Conservation (phyloP, 352 stramenopile genomes). For the Globisporangium cederbergense region DNA sequence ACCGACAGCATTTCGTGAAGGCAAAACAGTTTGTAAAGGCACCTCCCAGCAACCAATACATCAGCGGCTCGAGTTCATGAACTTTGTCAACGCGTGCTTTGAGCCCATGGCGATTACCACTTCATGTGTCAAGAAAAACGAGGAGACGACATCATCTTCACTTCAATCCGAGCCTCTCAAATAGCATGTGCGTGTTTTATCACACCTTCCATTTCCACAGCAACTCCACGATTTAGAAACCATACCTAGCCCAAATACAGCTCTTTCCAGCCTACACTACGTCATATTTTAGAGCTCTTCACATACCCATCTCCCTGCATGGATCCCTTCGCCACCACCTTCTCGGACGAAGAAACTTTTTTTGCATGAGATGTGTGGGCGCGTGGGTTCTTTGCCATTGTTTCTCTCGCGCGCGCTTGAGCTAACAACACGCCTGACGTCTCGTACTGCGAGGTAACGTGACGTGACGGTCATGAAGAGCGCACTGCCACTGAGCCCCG, state of each 20-base stretch:
- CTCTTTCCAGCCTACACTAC: neutral
- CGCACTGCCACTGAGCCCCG: conserved; percentile 6
- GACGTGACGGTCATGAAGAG: conserved; percentile 6
- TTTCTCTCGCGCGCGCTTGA: conserved; percentile 1
- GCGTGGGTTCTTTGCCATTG: neutral
- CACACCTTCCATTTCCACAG: neutral
- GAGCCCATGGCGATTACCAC: too few relatives aligned
- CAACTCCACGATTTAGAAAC: neutral
- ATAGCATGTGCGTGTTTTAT: neutral
- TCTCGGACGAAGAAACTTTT: neutral
- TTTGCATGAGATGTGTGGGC: neutral
- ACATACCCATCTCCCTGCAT: neutral
- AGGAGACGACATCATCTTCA: neutral
- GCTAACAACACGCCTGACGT: neutral
- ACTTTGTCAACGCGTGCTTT: too few relatives aligned
- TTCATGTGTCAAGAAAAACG: too few relatives aligned
- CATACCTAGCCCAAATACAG: neutral
- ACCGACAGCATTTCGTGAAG: too few relatives aligned
- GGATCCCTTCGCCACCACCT: conserved; percentile 5
- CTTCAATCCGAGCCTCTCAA: neutral
- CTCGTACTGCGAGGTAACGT: neutral
- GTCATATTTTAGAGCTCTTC: neutral
- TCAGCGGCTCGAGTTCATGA: too few relatives aligned
- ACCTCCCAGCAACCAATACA: too few relatives aligned
- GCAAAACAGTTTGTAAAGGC: too few relatives aligned